phyloP scores from a whole-genome alignment of 208 protist species.

The Novymonas esmeraldas region DNA sequence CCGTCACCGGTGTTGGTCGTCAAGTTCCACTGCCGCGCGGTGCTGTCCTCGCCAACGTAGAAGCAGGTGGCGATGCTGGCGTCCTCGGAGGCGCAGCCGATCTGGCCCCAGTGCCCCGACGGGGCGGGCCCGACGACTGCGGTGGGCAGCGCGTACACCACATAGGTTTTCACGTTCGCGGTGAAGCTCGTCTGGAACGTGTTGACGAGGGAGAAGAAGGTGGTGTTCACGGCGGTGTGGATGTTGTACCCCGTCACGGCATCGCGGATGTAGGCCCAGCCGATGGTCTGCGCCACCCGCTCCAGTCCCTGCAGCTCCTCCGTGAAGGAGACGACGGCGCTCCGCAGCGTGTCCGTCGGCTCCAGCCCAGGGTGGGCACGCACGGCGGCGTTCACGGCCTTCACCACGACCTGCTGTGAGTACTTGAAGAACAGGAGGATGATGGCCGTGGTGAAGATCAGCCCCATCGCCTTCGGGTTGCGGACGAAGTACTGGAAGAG shows the following conservation, averaged over 20 bases:
- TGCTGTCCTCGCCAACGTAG: slow-evolving; percentile 19
- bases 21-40: slow-evolving; percentile 17
- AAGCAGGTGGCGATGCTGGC: slow-evolving; percentile 24
- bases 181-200: slow-evolving; percentile 37
- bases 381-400: slow-evolving; percentile 45
- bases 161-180: slow-evolving; percentile 40
- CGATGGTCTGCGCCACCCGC: slow-evolving; percentile 35
- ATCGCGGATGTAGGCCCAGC: slow-evolving; percentile 36
- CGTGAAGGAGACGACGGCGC: slow-evolving; percentile 50
- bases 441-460: slow-evolving; percentile 49
- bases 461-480: slow-evolving; percentile 54
- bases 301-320: slow-evolving; percentile 40
- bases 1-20: slow-evolving; percentile 3
- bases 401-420: slow-evolving; percentile 52
- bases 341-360: slow-evolving; percentile 44
- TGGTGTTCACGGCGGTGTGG: slow-evolving; percentile 14
- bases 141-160: slow-evolving; percentile 36
- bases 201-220: slow-evolving; percentile 35
- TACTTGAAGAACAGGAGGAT: slow-evolving; percentile 69
- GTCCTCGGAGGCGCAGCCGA: slow-evolving; percentile 31
- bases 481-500: slow-evolving; percentile 56
- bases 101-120: slow-evolving; percentile 40
- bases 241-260: slow-evolving; percentile 36
- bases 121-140: not conserved
- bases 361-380: slow-evolving; percentile 51